Evolutionary conservation across 129 eudicot genomes (phyloP).

Genomic region (Lactuca saligna): DNA sequence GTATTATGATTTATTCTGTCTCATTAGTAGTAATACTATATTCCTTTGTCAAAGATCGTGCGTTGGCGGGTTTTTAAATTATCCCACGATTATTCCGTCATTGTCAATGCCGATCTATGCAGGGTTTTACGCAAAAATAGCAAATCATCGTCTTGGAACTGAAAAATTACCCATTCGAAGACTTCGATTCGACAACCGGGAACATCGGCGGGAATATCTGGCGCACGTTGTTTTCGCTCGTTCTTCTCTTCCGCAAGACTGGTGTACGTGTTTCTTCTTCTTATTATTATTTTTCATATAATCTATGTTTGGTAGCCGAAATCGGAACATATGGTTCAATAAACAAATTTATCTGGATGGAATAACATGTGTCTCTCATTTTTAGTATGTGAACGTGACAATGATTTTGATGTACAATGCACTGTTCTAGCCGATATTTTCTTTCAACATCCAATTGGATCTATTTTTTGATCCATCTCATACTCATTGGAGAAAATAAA

Average conservation of each 20-base stretch:
- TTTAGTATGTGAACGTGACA: background rate
- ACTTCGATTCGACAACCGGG: conserved; percentile 24
- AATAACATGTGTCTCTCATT: background rate
- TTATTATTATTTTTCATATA: no score
- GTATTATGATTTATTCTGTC: background rate
- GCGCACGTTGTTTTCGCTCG: conserved; percentile 18
- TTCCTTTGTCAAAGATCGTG: conserved; percentile 32
- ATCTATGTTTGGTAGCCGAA: background rate
- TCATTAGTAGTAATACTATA: background rate
- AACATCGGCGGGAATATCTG: conserved; percentile 31
- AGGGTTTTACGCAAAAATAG: conserved; percentile 18
- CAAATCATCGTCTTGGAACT: conserved; percentile 13
- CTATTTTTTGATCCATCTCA: conserved; percentile 4
- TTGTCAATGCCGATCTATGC: conserved; percentile 14
- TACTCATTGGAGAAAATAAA: background rate
- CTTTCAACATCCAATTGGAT: conserved; percentile 1
- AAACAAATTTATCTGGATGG: background rate
- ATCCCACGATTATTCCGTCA: conserved; percentile 22
- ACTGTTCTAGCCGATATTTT: no score
- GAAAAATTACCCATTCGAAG: conserved; percentile 22
- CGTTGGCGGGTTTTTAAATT: background rate
- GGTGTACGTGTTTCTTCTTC: background rate
- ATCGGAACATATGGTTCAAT: background rate
- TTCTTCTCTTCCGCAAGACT: conserved; percentile 4
- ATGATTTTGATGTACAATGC: background rate